phyloP scores from a whole-genome alignment of 2,329 filamentous ascomycete genomes.

The Monilinia vaccinii-corymbosi region DNA sequence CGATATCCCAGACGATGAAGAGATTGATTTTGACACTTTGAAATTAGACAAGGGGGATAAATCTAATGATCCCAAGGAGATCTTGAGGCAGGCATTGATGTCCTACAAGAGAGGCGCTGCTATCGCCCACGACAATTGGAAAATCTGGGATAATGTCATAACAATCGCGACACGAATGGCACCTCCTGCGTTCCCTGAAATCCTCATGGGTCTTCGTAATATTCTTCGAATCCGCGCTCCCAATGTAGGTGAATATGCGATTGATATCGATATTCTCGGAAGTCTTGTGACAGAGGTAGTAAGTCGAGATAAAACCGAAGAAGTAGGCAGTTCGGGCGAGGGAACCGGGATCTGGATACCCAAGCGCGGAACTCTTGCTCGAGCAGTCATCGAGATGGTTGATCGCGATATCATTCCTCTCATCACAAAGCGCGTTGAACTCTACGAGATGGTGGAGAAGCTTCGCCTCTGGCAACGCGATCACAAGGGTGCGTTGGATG shows the following conservation, averaged over 20 bases:
- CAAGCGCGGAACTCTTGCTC: conserved; percentile 49
- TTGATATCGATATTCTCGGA: conserved; percentile 66
- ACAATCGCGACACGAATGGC: conserved; percentile 71
- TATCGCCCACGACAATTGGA: conserved; percentile 76
- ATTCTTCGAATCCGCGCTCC: conserved; percentile 64
- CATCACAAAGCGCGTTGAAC: conserved; percentile 67
- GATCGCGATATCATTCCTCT: conserved; percentile 70
- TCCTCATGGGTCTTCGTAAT: conserved; percentile 64
- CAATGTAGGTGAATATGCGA: conserved; percentile 61
- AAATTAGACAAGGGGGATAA: conserved; percentile 22
- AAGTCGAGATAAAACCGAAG: conserved; percentile 32
- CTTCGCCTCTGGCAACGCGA: conserved; percentile 66
- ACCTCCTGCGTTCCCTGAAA: conserved; percentile 66
- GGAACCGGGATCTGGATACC: conserved; percentile 33
- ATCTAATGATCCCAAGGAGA: conserved; percentile 29
- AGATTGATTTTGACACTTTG: not conserved
- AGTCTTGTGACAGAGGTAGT: conserved; percentile 65
- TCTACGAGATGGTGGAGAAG: conserved; percentile 68
- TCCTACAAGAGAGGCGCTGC: conserved; percentile 82
- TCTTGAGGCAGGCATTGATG: conserved; percentile 65
- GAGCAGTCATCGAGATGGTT: conserved; percentile 60
- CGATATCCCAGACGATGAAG: conserved; percentile 9
- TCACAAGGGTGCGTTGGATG: conserved; percentile 64
- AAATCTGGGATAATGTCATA: conserved; percentile 95
- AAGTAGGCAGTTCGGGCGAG: conserved; percentile 1